Base-by-base conservation (phyloP, 2,329 filamentous ascomycete genomes). In the Furcasterigmium sp. region DNA sequence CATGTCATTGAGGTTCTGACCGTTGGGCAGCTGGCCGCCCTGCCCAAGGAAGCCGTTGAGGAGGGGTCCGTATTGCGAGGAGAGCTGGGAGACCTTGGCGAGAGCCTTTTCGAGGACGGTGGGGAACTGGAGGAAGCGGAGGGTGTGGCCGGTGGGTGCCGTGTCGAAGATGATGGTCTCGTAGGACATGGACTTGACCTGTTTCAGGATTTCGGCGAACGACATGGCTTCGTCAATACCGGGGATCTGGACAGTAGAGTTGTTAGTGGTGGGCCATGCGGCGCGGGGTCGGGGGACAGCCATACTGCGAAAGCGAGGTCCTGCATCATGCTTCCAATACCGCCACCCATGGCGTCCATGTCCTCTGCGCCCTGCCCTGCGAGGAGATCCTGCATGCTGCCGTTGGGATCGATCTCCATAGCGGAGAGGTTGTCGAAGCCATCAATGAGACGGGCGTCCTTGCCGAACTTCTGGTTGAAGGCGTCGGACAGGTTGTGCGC, bases 161-260 rank as follows among this genome's bases (percentile, higher is more conserved):
- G 93, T 98, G 67, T 98, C 93, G 78, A 98, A 98, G 66, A 98
- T 88, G 70, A 98, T 97, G 59, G 91, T 89, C 67, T 97, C 93
- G 78, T 98, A 98, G 39, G 90, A 95, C 62, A 97, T 86, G 32
- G 89, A 95, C 72, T 97, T 97, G 72, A 98, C 93, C 69, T 98
- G 93, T 70, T 98, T 98, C 59, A 98, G 79, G 51, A 98, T 93
- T 72, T 98, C 93, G 63, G 93, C 93, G 62, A 98, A 98, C 45
- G 91, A 96, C 93, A 98, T 98, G 65, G 93, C 93, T 69, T 98
- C 93, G 63, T 98, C 93, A 50, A 98, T 95, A 69, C 93, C 93
- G 15, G 93, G 93, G 50, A 98, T 98, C 88, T 95, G 55, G 40
- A 18, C n/a, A n/a, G n/a, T 7, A 7, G 14, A 28, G 3, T 6